phyloP scores from a whole-genome alignment of 1,139 yeast species.

The Pichiaceae sp. region DNA sequence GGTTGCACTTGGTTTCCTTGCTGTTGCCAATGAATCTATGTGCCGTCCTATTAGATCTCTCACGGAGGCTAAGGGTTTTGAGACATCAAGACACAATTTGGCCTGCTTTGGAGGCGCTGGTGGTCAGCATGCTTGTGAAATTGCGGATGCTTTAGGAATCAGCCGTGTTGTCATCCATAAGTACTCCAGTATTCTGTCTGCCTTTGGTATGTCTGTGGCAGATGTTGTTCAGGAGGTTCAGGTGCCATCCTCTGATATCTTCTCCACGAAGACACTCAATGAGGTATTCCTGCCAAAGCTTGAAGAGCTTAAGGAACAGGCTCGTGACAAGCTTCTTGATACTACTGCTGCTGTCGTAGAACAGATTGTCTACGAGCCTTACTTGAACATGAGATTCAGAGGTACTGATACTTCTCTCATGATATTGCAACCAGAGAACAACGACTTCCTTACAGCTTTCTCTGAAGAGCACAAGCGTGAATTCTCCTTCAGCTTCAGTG shows the following conservation, averaged over 20 bases:
- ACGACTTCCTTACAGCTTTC: constrained; percentile 14
- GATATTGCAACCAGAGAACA: constrained; percentile 32
- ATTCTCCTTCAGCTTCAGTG: constrained; percentile 63
- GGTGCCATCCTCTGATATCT: constrained; percentile 41
- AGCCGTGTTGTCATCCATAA: constrained; percentile 38
- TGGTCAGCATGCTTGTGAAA: constrained; percentile 48
- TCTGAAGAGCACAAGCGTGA: constrained; percentile 46
- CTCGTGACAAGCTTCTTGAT: no score
- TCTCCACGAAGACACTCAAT: constrained; percentile 29
- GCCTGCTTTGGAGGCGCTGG: constrained; percentile 54
- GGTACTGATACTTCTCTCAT: constrained; percentile 86
- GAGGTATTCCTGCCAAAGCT: constrained; percentile 24
- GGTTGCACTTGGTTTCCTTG: constrained; percentile 44
- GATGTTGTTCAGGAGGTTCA: constrained; percentile 60
- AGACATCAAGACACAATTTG: constrained; percentile 35
- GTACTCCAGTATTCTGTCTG: constrained; percentile 46
- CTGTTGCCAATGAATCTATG: constrained; percentile 49
- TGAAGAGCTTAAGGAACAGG: constrained; percentile 46
- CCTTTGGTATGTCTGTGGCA: constrained; percentile 48
- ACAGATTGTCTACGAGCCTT: constrained; percentile 40
- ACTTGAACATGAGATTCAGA: constrained; percentile 68
- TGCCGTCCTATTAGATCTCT: constrained; percentile 47
- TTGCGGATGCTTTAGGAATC: constrained; percentile 40
- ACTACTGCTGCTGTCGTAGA: no score
- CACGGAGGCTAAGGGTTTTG: constrained; percentile 47